Conservation (phyloP, 2,329 filamentous ascomycete species). For the Colletotrichum cuscutae region DNA sequence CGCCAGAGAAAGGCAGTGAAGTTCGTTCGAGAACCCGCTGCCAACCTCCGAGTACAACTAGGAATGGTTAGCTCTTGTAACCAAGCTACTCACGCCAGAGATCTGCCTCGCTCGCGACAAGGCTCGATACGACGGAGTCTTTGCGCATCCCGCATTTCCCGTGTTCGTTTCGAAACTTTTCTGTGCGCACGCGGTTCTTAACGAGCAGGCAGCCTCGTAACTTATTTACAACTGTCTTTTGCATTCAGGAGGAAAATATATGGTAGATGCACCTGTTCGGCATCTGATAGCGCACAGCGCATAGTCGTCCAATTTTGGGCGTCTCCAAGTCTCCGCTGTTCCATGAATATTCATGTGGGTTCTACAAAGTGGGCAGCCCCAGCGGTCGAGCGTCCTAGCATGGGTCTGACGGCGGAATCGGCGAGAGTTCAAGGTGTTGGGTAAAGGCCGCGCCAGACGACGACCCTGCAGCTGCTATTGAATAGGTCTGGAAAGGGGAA, state of each 20-base stretch:
- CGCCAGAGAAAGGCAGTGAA: conserved; percentile 21
- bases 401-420: conserved; percentile 26
- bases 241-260: not conserved
- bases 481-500: conserved; percentile 20
- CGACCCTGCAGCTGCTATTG: conserved; percentile 34
- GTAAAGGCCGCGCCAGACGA: conserved; percentile 12
- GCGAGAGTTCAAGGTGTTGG: conserved; percentile 7
- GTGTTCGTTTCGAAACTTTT: conserved; percentile 12
- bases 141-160: conserved; percentile 11
- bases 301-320: conserved; percentile 17
- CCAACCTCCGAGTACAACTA: conserved; percentile 2
- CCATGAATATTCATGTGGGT: conserved; percentile 28
- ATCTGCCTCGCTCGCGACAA: conserved; percentile 6
- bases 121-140: conserved; percentile 2
- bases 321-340: conserved; percentile 19
- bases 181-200: not conserved
- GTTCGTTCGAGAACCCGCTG: conserved; percentile 19
- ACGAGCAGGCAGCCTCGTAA: not conserved
- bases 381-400: conserved; percentile 3
- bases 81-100: conserved; percentile 2
- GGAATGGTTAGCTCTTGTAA: not conserved
- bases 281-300: not conserved
- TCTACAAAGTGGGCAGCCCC: conserved; percentile 8
- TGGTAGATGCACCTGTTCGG: not conserved
- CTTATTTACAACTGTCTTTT: not conserved